These are phyloP conservation scores for Parsonsia alboflavescens DNA, from an alignment of 257 asterid genomes.

Conservation along the genomic window DNA sequence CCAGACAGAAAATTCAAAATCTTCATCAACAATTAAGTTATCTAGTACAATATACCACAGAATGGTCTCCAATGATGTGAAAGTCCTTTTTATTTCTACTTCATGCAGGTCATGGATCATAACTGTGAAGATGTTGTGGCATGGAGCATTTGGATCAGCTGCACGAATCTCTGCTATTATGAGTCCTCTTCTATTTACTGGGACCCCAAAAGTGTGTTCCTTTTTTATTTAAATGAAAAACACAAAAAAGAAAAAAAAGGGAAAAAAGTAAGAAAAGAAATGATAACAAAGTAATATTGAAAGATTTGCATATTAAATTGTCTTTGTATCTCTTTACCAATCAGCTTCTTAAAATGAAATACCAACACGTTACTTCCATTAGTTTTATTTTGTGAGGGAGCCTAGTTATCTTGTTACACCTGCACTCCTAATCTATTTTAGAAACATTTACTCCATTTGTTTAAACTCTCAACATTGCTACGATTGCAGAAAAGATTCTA, in stretches of 20 bases:
- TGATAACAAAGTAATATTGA: background rate
- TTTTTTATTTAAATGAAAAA: background rate
- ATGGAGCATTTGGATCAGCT: constrained; percentile 9
- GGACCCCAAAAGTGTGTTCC: background rate
- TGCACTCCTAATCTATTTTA: background rate
- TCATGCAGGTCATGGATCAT: constrained; percentile 48
- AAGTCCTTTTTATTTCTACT: too few species aligned
- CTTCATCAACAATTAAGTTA: too few species aligned
- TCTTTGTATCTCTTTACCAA: background rate
- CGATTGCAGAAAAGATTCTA: too few species aligned
- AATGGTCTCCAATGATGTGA: too few species aligned
- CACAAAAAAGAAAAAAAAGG: too few species aligned
- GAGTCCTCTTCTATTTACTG: background rate
- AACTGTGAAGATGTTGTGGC: constrained; percentile 18
- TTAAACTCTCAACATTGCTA: too few species aligned
- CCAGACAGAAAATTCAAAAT: too few species aligned
- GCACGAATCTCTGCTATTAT: background rate
- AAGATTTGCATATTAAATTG: background rate
- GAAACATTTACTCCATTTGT: background rate
- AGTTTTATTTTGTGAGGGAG: background rate
- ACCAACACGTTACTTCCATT: too few species aligned
- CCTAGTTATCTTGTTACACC: background rate
- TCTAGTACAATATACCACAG: too few species aligned
- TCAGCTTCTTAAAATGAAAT: background rate
- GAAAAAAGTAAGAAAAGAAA: too few species aligned